phyloP scores from a whole-genome alignment of 805 yeast species.

The Jamesozyma lodderae region DNA sequence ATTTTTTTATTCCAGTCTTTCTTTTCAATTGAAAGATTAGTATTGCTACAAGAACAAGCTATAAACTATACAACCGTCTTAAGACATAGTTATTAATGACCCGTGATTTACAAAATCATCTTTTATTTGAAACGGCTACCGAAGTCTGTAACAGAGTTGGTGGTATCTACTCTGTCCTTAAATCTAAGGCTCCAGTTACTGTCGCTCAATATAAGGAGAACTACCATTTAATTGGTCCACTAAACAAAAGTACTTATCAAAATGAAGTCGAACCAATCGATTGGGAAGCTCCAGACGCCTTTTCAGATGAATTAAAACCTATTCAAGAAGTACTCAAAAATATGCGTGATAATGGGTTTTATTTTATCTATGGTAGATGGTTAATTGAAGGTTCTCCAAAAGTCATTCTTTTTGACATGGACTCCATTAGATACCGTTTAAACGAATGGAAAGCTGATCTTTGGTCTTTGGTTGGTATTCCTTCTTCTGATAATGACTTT shows the following conservation, averaged over 20 bases:
- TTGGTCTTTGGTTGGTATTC: slow-evolving; percentile 88
- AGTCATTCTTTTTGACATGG: slow-evolving; percentile 78
- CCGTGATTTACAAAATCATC: slow-evolving; percentile 80
- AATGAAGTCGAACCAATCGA: slow-evolving; percentile 72
- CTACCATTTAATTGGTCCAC: slow-evolving; percentile 80
- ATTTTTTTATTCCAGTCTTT: no score
- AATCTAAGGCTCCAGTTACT: slow-evolving; percentile 94
- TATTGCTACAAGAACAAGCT: no score
- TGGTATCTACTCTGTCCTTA: slow-evolving; percentile 92
- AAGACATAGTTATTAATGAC: slow-evolving; percentile 36
- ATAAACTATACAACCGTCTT: no score
- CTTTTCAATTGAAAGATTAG: no score
- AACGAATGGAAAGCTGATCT: slow-evolving; percentile 93
- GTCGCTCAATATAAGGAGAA: slow-evolving; percentile 86
- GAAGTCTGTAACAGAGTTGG: slow-evolving; percentile 98
- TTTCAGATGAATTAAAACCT: slow-evolving; percentile 22
- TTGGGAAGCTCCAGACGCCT: slow-evolving; percentile 38
- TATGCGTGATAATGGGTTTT: slow-evolving; percentile 75
- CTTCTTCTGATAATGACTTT: slow-evolving; percentile 79
- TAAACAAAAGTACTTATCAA: slow-evolving; percentile 62
- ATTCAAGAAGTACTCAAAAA: slow-evolving; percentile 47
- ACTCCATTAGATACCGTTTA: slow-evolving; percentile 57
- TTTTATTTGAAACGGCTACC: slow-evolving; percentile 89
- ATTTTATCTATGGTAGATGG: slow-evolving; percentile 89
- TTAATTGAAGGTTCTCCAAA: slow-evolving; percentile 95